A percentile compares a stretch with the other conserved stretches of the same genome.
phyloP scores from a whole-genome alignment of 2,329 filamentous ascomycete genomes.

The Diaporthe amygdali region DNA sequence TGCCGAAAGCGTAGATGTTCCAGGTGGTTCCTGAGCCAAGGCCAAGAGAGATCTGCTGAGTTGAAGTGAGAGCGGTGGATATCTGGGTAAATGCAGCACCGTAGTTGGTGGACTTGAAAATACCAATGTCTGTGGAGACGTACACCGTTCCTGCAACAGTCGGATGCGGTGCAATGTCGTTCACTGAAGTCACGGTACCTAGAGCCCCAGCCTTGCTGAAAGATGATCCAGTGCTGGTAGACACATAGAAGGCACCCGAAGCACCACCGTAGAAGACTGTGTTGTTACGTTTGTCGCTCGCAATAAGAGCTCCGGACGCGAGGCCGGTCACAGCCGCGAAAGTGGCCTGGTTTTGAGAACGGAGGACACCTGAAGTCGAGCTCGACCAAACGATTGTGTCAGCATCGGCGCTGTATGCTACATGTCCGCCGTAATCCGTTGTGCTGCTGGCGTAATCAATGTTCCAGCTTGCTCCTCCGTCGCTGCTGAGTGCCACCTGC shows the following conservation, averaged over 20 bases:
- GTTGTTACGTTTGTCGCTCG: constrained; percentile 58
- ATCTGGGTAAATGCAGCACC: constrained; percentile 52
- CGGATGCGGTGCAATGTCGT: constrained; percentile 62
- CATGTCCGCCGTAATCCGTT: constrained; percentile 46
- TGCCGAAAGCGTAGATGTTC: constrained; percentile 55
- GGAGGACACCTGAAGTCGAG: constrained; percentile 44
- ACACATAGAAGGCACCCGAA: constrained; percentile 54
- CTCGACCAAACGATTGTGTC: constrained; percentile 56
- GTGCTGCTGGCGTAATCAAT: constrained; percentile 52
- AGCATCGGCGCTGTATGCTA: constrained; percentile 57
- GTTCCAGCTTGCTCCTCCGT: constrained; percentile 57
- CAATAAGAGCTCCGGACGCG: constrained; percentile 52
- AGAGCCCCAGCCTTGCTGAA: constrained; percentile 48
- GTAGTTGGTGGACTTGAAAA: constrained; percentile 59
- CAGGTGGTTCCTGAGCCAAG: constrained; percentile 43
- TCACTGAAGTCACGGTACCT: constrained; percentile 49
- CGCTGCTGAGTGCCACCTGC: constrained; percentile 53
- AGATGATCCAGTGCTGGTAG: constrained; percentile 50
- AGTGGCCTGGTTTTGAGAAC: constrained; percentile 44
- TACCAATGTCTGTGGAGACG: constrained; percentile 58
- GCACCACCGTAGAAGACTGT: constrained; percentile 58
- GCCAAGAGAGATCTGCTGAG: constrained; percentile 50
- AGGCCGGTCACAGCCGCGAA: constrained; percentile 53
- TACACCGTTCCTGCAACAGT: constrained; percentile 64
- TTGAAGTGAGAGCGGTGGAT: constrained; percentile 41